Conservation (phyloP, 2,329 filamentous ascomycete genomes). For the Monascus ruber region DNA sequence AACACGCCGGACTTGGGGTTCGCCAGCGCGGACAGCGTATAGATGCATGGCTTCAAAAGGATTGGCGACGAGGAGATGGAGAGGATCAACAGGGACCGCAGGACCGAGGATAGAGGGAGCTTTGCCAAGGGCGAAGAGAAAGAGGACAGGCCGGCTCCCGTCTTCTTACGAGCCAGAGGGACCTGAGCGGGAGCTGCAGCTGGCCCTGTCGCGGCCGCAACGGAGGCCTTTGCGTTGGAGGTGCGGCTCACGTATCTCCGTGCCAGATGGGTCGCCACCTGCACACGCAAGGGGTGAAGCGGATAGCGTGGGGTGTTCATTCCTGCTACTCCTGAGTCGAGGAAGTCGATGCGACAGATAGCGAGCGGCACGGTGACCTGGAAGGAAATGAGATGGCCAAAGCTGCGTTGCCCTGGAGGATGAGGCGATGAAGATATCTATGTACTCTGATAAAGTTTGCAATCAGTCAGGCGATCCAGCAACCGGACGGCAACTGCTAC, state of each 20-base stretch:
- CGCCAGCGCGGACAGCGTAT: slow-evolving; percentile 50
- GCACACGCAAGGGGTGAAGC: slow-evolving; percentile 11
- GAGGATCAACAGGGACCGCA: slow-evolving; percentile 26
- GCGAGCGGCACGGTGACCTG: no score
- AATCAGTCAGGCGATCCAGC: background rate
- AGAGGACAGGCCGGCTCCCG: background rate
- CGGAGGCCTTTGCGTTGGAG: slow-evolving; percentile 20
- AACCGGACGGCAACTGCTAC: background rate
- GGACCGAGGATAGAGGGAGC: slow-evolving; percentile 25
- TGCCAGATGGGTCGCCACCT: slow-evolving; percentile 5
- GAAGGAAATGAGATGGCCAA: no score
- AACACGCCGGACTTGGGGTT: slow-evolving; percentile 34
- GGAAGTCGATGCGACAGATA: no score
- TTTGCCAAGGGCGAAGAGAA: slow-evolving; percentile 20
- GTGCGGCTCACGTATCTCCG: slow-evolving; percentile 21
- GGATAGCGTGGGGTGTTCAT: slow-evolving; percentile 21
- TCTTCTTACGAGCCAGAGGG: background rate
- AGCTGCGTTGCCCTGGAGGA: no score
- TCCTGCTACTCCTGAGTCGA: background rate
- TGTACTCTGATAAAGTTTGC: background rate
- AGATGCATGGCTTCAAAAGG: slow-evolving; percentile 61
- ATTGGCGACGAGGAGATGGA: slow-evolving; percentile 31
- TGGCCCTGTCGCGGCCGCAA: slow-evolving; percentile 5
- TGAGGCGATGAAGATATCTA: background rate
- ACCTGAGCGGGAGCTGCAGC: no score